Evolutionary conservation across 2,329 filamentous ascomycete genomes (phyloP), one percentile per base, ranked within the genome.

Genomic region (Exserohilum rostratum): DNA sequence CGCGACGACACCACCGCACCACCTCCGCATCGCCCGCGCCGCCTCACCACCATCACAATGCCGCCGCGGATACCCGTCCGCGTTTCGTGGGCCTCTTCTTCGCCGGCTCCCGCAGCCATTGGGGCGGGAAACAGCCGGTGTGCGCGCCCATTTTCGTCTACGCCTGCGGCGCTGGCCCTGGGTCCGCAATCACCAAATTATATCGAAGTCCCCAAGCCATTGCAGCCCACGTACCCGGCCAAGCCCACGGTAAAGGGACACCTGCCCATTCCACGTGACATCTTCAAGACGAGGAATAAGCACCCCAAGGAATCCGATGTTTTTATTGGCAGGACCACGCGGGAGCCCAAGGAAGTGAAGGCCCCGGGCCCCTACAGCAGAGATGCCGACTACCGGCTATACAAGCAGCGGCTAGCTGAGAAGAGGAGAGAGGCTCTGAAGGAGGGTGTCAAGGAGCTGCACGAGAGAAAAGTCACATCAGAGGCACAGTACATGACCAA

Each of bases 131-230:
- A 49, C 52, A 45, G 50, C 45, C 40, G 53, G 12, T 58, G 39
- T 48, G 35, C 60, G 45, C 65, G 62, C 46, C 47, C 77, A 50
- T 84, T 83, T 68, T 77, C 78, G 59, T 79, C 80, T 20, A 78
- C 82, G 13, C 44, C 78, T 15, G 39, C 73, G n/a, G 64, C 68
- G 53, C 71, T 69, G 44, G 77, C 77, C 45, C 80, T 93, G 60
- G 88, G 89, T 15, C 93, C 95, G 44, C 90, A 97, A 73, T 96
- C 92, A 31, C 93, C 95, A 42, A 84, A 85, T 61, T 98, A 90
- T 80, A 90, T 98, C 77, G 87, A 91, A 62, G 81, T 97, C 50
- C 93, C 93, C 43, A 82, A 83, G 64, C 84, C 90, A 44, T 83
- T 86, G n/a, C 91, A 96, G 73, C 86, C 88, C 46, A 82, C 85